Evolutionary conservation across 495 filamentous ascomycete genomes (phyloP).

Genomic region (Astrocystis sublimbata): DNA sequence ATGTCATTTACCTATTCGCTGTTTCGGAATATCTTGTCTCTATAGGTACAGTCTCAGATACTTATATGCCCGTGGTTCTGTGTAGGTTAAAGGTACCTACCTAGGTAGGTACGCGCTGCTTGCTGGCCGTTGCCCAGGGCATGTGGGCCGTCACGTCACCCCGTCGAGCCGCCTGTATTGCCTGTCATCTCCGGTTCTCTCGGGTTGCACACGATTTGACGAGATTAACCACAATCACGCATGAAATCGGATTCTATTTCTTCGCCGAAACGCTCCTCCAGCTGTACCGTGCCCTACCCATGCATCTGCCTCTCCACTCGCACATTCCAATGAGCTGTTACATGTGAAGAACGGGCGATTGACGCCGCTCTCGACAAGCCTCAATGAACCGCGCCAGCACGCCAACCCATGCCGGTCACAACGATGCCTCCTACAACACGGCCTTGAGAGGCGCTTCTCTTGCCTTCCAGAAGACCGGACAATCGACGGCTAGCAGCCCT

Average conservation of each 20-base stretch:
- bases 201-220: not conserved
- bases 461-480: conserved; percentile 45
- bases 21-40: not conserved
- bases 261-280: not conserved
- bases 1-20: not conserved
- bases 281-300: not conserved
- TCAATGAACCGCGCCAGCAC: conserved; percentile 31
- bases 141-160: conserved; percentile 2
- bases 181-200: not conserved
- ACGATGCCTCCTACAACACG: conserved; percentile 33
- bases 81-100: too few relatives aligned
- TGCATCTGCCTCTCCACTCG: not conserved
- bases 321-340: conserved; percentile 10
- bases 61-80: too few relatives aligned
- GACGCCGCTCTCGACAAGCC: conserved; percentile 10
- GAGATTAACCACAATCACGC: not conserved
- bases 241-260: not conserved
- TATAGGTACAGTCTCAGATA: too few relatives aligned
- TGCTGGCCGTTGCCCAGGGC: not conserved
- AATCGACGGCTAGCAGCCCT: conserved; percentile 4
- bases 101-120: not conserved
- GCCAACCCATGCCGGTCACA: conserved; percentile 23
- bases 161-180: too few relatives aligned
- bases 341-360: not conserved
- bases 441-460: conserved; percentile 50